Evolutionary conservation across 169 alveolate species (phyloP).

Genomic region (Plasmodium gonderi): DNA sequence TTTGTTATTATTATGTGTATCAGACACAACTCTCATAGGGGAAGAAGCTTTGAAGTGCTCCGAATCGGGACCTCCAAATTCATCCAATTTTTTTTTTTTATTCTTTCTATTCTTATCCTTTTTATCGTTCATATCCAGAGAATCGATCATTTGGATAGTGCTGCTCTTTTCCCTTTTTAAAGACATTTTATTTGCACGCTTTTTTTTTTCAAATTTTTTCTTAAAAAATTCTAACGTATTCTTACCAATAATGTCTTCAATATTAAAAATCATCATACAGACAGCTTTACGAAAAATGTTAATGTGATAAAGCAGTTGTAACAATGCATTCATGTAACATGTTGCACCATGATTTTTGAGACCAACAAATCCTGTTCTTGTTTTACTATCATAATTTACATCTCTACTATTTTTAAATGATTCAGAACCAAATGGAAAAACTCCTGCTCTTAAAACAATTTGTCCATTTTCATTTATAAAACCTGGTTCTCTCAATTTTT

Average conservation of each 20-base stretch:
- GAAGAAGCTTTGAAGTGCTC: not conserved
- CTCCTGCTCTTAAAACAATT: constrained; percentile 85
- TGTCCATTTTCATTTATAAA: constrained; percentile 80
- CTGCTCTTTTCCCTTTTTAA: constrained; percentile 15
- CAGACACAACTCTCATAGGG: constrained; percentile 2
- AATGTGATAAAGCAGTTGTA: constrained; percentile 97
- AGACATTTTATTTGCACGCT: not conserved
- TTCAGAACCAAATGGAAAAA: constrained; percentile 85
- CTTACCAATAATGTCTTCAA: constrained; percentile 77
- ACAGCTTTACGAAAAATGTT: constrained; percentile 96
- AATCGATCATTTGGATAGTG: constrained; percentile 22
- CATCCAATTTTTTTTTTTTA: not conserved
- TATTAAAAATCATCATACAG: constrained; percentile 84
- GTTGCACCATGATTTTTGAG: constrained; percentile 97
- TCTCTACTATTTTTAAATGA: constrained; percentile 80
- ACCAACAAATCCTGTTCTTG: constrained; percentile 95
- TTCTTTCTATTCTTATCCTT: not conserved
- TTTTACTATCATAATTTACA: constrained; percentile 80
- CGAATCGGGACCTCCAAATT: not conserved
- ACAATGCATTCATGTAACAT: constrained; percentile 99
- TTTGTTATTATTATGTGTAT: not conserved
- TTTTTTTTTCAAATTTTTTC: constrained; percentile 41
- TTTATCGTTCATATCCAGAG: not conserved
- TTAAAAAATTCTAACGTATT: constrained; percentile 70
- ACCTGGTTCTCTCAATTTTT: constrained; percentile 83